Conservation (phyloP, 176 grass and related monocot genomes). For the Oryza meridionalis region DNA sequence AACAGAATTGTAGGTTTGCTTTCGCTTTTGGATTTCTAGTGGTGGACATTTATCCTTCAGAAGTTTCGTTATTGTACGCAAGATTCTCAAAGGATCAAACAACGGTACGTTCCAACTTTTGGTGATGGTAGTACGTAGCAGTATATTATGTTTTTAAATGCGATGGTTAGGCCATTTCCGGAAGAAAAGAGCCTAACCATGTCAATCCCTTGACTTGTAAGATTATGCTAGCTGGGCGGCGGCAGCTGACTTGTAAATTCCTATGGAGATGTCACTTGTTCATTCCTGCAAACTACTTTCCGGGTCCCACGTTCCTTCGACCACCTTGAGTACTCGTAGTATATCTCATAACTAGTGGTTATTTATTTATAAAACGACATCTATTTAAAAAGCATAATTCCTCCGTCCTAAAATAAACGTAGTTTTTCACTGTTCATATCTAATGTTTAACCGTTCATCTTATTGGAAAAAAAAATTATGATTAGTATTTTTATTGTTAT, state of each 20-base stretch:
- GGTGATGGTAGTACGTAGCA: too few relatives aligned
- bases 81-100: background rate
- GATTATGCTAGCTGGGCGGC: background rate
- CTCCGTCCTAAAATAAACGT: too few relatives aligned
- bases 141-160: too few relatives aligned
- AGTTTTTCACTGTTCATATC: too few relatives aligned
- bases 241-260: background rate
- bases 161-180: background rate
- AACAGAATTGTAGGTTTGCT: background rate
- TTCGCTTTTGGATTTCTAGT: background rate
- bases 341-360: too few relatives aligned
- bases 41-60: slow-evolving; percentile 14
- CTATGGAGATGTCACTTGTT: slow-evolving; percentile 1
- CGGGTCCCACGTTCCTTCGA: too few relatives aligned
- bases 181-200: background rate
- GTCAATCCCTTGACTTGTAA: background rate
- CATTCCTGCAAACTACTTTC: slow-evolving; percentile 21
- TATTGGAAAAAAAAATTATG: too few relatives aligned
- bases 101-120: background rate
- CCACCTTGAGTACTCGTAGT: too few relatives aligned
- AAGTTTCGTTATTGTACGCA: background rate
- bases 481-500: too few relatives aligned
- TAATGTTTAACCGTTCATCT: too few relatives aligned
- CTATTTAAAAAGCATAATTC: too few relatives aligned
- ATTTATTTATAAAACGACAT: too few relatives aligned